Base-by-base conservation (phyloP, 352 stramenopile species). In the Elongisporangium senticosum region DNA sequence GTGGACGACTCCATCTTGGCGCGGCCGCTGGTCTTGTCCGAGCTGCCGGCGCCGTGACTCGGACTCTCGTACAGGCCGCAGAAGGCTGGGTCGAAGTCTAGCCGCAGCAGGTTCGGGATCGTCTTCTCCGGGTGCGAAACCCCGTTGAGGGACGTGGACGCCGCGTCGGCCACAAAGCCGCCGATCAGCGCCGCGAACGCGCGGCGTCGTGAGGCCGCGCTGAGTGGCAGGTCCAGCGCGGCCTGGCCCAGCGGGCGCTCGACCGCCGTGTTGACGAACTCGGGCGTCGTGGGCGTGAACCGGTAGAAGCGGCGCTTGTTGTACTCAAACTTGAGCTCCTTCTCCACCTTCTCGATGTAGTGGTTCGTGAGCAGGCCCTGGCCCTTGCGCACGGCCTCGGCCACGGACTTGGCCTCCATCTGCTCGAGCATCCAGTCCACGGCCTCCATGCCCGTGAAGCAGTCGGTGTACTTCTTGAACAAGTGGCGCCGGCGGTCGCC, bases 351-450 rank as follows among this genome's bases (percentile, higher is more conserved):
- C 56, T 90, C 79, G 39, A 92, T 89, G 67, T 87, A 92, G 6
- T 70, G 75, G 28, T 75, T 70, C 11, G 76, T 77, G 50, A 90
- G 53, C 56, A 92, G 63, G 8, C 74, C 77, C 67, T 92, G 79
- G 53, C 83, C 83, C 56, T 90, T 92, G 69, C 80, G 83, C n/a
- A 92, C 79, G 33, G 83, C 83, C 50, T 90, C 80, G 14, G 78
- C 78, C 15, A 92, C 80, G 15, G 78, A 89, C 65, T 87, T 89
- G 69, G 80, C 83, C 53, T 92, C 80, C 80, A 90, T 90, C 55
- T 89, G 78, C 69, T 92, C 80, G 40, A 92, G 78, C 83, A 92
- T 92, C 83, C 83, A 92, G 69, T 92, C 80, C 21, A 92, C 83
- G 10, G 83, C 83, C 49, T 92, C 83, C 83, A 92, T 92, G 51